Conservation (phyloP, 2,329 filamentous ascomycete species). For the Samsoniella hepiali region DNA sequence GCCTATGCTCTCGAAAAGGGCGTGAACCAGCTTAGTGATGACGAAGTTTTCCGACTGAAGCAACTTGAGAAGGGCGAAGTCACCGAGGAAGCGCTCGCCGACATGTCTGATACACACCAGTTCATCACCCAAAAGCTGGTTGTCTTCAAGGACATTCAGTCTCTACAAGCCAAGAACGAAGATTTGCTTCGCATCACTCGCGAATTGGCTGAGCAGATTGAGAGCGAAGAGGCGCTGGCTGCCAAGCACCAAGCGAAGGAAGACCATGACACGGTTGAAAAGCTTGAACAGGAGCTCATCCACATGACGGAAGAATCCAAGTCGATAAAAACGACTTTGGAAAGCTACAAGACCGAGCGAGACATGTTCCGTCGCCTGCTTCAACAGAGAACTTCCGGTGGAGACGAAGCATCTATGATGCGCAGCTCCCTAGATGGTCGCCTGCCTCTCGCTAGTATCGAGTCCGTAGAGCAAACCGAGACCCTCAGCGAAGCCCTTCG, state of each 20-base stretch:
- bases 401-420: conserved; percentile 65
- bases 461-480: conserved; percentile 53
- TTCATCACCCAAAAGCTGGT: conserved; percentile 90
- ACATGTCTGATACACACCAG: conserved; percentile 78
- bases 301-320: conserved; percentile 80
- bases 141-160: conserved; percentile 79
- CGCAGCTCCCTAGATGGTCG: conserved; percentile 66
- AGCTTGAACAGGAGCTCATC: conserved; percentile 67
- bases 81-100: conserved; percentile 65
- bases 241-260: conserved; percentile 60
- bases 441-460: conserved; percentile 56
- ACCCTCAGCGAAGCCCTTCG: conserved; percentile 73
- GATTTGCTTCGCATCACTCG: conserved; percentile 79
- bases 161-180: conserved; percentile 84
- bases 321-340: conserved; percentile 76
- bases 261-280: conserved; percentile 69
- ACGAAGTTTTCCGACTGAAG: conserved; percentile 73
- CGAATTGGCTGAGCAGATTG: conserved; percentile 82
- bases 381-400: conserved; percentile 62
- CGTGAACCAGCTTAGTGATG: conserved; percentile 63
- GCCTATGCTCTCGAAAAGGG: conserved; percentile 80
- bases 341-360: conserved; percentile 91
- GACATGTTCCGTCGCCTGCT: conserved; percentile 97
- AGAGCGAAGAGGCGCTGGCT: conserved; percentile 79
- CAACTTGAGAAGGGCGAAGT: conserved; percentile 74